Conservation (phyloP, 192 early-diverging fungal genomes). For the Bifiguratus adelaidae region DNA sequence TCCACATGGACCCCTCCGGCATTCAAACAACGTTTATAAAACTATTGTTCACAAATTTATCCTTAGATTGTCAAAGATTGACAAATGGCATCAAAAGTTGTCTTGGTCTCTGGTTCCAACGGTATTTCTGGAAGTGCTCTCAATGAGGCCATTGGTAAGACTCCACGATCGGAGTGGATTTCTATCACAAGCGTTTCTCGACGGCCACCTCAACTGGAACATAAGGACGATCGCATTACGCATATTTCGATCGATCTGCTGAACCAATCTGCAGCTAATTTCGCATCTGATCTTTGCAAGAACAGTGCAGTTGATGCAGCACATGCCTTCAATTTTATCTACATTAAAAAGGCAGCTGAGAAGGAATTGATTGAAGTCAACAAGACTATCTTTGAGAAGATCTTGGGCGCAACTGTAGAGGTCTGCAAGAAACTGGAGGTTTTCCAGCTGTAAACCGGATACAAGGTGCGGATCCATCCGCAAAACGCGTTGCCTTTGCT, state of each 20-base stretch:
- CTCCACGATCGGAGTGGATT: not conserved
- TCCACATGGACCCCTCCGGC: too few relatives aligned
- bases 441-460: slow-evolving; percentile 1
- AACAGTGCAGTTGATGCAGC: not conserved
- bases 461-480: not conserved
- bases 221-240: not conserved
- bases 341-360: not conserved
- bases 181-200: slow-evolving; percentile 2
- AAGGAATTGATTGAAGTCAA: not conserved
- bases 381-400: not conserved
- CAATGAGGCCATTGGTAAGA: not conserved
- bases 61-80: too few relatives aligned
- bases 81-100: not conserved
- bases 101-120: not conserved
- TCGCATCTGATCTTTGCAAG: not conserved
- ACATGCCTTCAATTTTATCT: not conserved
- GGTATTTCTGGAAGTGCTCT: slow-evolving; percentile 2
- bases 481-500: not conserved
- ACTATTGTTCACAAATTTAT: too few relatives aligned
- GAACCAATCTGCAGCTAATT: not conserved
- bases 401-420: not conserved
- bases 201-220: not conserved
- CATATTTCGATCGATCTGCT: slow-evolving; percentile 2
- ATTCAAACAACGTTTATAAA: too few relatives aligned
- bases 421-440: not conserved